phyloP scores from a whole-genome alignment of 2,329 filamentous ascomycete genomes.

The Colletotrichum gloeosporioides region DNA sequence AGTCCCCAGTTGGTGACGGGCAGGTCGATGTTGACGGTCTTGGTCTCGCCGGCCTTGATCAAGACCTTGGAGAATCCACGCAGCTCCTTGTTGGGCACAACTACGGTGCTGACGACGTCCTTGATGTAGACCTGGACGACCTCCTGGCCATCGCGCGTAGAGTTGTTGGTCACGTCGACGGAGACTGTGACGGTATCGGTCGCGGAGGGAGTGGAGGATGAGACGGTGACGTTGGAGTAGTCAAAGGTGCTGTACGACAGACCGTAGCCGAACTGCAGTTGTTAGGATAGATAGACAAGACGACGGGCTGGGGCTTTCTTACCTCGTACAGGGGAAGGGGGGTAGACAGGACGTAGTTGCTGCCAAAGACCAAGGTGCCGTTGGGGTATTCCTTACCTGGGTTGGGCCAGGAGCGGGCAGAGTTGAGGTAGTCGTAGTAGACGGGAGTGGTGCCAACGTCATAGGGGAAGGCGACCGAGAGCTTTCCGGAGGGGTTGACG shows the following conservation, averaged over 20 bases:
- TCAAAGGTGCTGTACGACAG: constrained; percentile 69
- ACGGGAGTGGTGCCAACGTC: constrained; percentile 71
- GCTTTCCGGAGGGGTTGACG: constrained; percentile 69
- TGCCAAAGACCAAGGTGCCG: constrained; percentile 67
- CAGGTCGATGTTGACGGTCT: constrained; percentile 53
- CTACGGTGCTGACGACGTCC: constrained; percentile 66
- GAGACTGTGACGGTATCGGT: constrained; percentile 62
- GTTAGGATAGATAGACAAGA: neutral
- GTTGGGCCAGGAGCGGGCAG: constrained; percentile 58
- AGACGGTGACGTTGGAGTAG: constrained; percentile 60
- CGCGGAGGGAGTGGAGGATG: constrained; percentile 48
- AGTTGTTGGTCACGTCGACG: constrained; percentile 67
- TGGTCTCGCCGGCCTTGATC: constrained; percentile 64
- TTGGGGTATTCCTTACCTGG: constrained; percentile 60
- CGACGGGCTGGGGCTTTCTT: neutral
- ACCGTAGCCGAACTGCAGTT: constrained; percentile 65
- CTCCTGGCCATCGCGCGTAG: constrained; percentile 63
- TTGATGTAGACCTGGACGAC: constrained; percentile 73
- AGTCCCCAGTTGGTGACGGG: constrained; percentile 63
- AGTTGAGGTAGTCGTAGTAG: constrained; percentile 77
- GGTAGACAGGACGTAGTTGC: constrained; percentile 67
- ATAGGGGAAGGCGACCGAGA: constrained; percentile 71
- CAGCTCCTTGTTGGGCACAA: constrained; percentile 67
- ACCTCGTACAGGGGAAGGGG: constrained; percentile 63
- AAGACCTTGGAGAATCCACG: constrained; percentile 72